These are phyloP conservation scores for Verticillium dahliae DNA, from an alignment of 2,329 filamentous ascomycete genomes.

Conservation along the genomic window DNA sequence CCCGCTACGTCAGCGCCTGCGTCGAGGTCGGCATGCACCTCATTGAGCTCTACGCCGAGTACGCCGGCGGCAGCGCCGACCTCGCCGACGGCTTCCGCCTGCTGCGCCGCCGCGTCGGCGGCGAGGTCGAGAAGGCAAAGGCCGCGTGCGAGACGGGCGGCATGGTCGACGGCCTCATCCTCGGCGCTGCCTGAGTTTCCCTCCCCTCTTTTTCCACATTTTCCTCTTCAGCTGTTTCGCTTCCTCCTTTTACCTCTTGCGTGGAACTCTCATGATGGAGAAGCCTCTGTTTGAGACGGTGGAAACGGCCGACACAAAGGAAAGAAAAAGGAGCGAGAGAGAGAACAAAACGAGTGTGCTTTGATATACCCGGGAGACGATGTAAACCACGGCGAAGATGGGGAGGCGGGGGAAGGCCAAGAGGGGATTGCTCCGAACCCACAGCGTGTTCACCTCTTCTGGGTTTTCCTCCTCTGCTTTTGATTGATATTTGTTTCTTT, in stretches of 20 bases:
- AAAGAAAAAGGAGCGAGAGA: neutral
- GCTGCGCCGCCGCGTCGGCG: slow-evolving; percentile 63
- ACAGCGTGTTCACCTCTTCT: neutral
- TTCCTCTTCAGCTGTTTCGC: neutral
- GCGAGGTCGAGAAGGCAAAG: slow-evolving; percentile 78
- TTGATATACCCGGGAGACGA: neutral
- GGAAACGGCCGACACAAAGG: neutral
- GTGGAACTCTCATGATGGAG: too few relatives aligned
- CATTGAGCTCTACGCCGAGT: slow-evolving; percentile 80
- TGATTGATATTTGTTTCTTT: neutral
- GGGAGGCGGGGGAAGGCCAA: neutral
- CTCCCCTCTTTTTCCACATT: neutral
- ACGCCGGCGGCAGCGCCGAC: slow-evolving; percentile 65
- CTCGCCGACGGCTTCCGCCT: slow-evolving; percentile 64
- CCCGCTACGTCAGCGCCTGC: slow-evolving; percentile 72
- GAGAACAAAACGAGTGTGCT: neutral
- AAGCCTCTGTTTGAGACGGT: too few relatives aligned
- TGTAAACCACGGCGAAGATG: neutral
- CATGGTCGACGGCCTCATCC: slow-evolving; percentile 72
- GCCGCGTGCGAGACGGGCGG: slow-evolving; percentile 75
- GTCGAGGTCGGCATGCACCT: slow-evolving; percentile 78
- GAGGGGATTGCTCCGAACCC: neutral
- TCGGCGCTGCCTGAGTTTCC: slow-evolving; percentile 27
- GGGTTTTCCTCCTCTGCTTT: too few relatives aligned
- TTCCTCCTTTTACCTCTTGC: neutral